Conservation (phyloP, 371 early-diverging fungal species). For the Saksenaea vasiformis region DNA sequence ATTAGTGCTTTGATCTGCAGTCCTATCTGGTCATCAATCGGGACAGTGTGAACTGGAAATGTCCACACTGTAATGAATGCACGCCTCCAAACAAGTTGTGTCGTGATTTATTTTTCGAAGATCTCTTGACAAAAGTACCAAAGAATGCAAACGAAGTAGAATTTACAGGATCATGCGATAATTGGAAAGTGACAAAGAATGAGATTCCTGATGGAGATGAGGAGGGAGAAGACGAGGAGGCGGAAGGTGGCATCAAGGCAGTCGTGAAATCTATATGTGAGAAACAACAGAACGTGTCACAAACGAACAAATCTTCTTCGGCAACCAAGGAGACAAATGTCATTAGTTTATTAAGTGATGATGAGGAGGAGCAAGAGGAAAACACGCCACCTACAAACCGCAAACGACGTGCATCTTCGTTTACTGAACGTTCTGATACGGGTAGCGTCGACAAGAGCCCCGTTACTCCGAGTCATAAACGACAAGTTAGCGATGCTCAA, state of each 20-base stretch:
- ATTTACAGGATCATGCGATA: conserved; percentile 16
- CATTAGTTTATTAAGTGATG: conserved; percentile 40
- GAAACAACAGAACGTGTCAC: neutral
- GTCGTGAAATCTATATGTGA: neutral
- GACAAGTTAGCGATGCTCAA: neutral
- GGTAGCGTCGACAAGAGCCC: neutral
- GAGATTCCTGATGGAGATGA: conserved; percentile 32
- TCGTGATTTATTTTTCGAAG: conserved; percentile 31
- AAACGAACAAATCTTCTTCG: neutral
- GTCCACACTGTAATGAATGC: conserved; percentile 37
- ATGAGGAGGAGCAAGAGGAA: conserved; percentile 31
- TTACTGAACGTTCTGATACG: neutral
- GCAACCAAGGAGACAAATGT: conserved; percentile 13
- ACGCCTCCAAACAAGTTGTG: conserved; percentile 19
- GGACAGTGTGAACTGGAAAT: conserved; percentile 27
- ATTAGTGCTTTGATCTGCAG: conserved; percentile 46
- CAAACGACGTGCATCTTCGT: neutral
- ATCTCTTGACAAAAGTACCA: conserved; percentile 19
- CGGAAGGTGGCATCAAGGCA: conserved; percentile 1
- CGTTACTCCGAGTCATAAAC: neutral
- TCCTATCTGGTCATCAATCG: conserved; percentile 30
- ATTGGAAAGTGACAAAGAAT: conserved; percentile 20
- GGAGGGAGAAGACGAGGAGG: conserved; percentile 19
- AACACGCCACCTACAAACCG: neutral
- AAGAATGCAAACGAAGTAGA: conserved; percentile 33